These are phyloP conservation scores for Fusarium sp. DNA, from an alignment of 2,329 filamentous ascomycete species.

Conservation along the genomic window DNA sequence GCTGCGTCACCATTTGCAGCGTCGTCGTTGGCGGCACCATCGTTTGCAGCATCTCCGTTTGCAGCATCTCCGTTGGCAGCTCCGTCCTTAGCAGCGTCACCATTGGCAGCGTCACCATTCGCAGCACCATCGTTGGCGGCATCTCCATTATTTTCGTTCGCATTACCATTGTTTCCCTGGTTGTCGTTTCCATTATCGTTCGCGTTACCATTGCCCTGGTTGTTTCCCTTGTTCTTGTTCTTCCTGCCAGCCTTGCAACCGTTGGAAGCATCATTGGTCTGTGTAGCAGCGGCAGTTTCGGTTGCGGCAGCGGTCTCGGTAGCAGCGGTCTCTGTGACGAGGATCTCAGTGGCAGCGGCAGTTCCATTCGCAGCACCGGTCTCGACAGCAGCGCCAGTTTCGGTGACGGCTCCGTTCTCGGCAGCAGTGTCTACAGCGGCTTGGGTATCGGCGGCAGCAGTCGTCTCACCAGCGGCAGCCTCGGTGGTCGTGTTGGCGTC, in stretches of 20 bases:
- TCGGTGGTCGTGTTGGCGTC: not conserved
- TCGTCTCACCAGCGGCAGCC: not conserved
- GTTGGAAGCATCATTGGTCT: not conserved
- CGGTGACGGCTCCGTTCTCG: not conserved
- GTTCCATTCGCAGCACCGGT: not conserved
- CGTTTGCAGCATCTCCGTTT: not conserved
- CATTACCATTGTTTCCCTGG: not conserved
- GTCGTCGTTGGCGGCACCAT: not conserved
- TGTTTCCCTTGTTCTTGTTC: not conserved
- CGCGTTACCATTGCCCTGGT: not conserved
- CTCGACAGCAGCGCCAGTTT: not conserved
- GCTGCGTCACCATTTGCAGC: not conserved
- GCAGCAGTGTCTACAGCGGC: not conserved
- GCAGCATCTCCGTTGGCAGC: no score
- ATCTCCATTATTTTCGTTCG: not conserved
- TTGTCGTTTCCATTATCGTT: not conserved
- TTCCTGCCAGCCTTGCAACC: not conserved
- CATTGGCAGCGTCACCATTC: not conserved
- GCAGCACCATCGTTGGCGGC: not conserved
- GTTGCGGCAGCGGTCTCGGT: not conserved
- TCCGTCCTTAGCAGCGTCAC: rapidly evolving
- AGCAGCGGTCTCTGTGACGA: not conserved
- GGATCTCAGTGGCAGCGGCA: not conserved
- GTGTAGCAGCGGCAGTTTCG: not conserved
- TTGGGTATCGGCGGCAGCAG: not conserved